These are phyloP conservation scores for Pleurotus eryngii DNA, from an alignment of 768 basidiomycete genomes.

Conservation along the genomic window DNA sequence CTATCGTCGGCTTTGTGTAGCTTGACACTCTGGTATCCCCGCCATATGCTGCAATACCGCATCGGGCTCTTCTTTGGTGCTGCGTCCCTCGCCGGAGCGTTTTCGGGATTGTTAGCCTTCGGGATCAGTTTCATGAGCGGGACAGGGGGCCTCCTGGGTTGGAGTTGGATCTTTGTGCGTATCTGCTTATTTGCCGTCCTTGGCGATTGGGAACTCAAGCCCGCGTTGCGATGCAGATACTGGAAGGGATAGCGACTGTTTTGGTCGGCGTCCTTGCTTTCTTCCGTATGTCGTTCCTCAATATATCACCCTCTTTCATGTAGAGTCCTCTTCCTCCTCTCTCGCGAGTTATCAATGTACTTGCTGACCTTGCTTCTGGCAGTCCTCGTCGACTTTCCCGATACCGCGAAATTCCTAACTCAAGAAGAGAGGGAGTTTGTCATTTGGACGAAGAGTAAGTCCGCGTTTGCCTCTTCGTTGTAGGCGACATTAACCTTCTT, in stretches of 20 bases:
- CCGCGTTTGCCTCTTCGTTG: background rate
- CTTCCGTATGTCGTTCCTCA: conserved; percentile 32
- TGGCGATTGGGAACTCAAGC: too few species aligned
- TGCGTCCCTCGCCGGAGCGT: conserved; percentile 61
- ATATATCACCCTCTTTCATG: background rate
- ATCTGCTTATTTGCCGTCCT: background rate
- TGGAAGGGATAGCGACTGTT: conserved; percentile 65
- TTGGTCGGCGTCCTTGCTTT: conserved; percentile 50
- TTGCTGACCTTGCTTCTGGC: too few species aligned
- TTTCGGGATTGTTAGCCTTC: conserved; percentile 57
- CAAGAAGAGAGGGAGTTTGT: conserved; percentile 56
- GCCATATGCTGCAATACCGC: conserved; percentile 48
- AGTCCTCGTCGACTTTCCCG: conserved; percentile 64
- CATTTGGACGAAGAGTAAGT: conserved; percentile 52
- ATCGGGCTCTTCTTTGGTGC: conserved; percentile 65
- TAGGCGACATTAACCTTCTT: background rate
- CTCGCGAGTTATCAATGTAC: too few species aligned
- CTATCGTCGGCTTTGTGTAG: conserved; percentile 22
- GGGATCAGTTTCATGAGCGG: conserved; percentile 53
- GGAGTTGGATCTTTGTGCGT: conserved; percentile 69
- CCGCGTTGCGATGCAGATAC: conserved; percentile 32
- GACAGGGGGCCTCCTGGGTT: conserved; percentile 42
- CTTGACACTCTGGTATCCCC: conserved; percentile 67
- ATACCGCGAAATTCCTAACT: conserved; percentile 57
- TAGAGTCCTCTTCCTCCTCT: background rate